Conservation (phyloP, 78 protist genomes). For the Dictyostelium citrinum region DNA sequence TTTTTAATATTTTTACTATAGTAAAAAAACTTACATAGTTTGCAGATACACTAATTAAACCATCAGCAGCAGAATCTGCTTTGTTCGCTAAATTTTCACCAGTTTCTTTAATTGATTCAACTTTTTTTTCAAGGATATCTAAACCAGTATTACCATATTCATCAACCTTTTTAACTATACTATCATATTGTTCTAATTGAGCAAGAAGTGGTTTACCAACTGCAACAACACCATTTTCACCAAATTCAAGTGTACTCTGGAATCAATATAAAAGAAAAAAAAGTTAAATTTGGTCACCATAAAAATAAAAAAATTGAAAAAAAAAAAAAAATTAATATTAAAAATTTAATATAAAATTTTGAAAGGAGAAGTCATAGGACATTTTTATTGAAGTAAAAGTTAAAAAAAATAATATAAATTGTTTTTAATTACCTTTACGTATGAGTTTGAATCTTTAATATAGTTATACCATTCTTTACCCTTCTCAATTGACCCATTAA, state of each 20-base stretch:
- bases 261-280: neutral
- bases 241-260: neutral
- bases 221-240: neutral
- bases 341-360: too few species aligned
- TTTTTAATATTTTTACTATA: neutral
- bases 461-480: constrained; percentile 25
- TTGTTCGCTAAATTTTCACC: neutral
- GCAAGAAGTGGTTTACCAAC: neutral
- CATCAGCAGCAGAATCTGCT: neutral
- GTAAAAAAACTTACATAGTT: neutral
- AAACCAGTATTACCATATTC: neutral
- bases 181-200: constrained; percentile 6
- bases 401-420: neutral
- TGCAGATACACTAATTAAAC: neutral
- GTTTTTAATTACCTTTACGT: constrained; percentile 10
- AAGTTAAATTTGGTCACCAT: neutral
- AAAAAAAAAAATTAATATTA: neutral
- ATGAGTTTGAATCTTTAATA: constrained; percentile 18
- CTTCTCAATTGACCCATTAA: neutral
- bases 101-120: neutral
- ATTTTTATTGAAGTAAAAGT: neutral
- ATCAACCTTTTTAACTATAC: neutral
- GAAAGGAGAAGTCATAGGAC: neutral
- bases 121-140: neutral
- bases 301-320: neutral